These are phyloP conservation scores for Coniosporium uncinatum DNA, from an alignment of 2,329 filamentous ascomycete genomes.

Conservation along the genomic window DNA sequence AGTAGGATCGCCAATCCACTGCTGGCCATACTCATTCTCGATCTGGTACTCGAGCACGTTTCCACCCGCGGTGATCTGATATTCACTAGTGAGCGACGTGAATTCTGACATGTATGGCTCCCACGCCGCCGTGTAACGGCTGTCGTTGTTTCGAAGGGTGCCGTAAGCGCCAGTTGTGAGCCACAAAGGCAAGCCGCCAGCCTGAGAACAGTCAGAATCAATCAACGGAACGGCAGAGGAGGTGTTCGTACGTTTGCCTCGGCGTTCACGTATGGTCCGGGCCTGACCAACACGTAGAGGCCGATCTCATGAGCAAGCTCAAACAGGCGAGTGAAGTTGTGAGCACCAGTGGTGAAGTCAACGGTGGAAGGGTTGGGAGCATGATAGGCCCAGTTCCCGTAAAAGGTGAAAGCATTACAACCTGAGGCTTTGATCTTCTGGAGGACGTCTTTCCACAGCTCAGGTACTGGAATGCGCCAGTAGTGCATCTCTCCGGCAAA, in stretches of 20 bases:
- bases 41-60: conserved; percentile 75
- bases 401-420: conserved; percentile 11
- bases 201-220: too few species aligned
- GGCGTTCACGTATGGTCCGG: conserved; percentile 75
- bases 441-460: conserved; percentile 66
- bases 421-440: conserved; percentile 65
- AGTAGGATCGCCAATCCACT: conserved; percentile 23
- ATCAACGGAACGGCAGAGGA: too few species aligned
- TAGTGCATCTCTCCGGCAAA: too few species aligned
- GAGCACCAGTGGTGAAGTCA: conserved; percentile 47
- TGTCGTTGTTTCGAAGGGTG: conserved; percentile 44
- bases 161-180: conserved; percentile 55
- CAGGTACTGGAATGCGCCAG: conserved; percentile 50
- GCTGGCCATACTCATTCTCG: conserved; percentile 59
- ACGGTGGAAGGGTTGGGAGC: conserved; percentile 33
- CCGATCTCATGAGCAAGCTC: conserved; percentile 48
- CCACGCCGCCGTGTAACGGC: conserved; percentile 46
- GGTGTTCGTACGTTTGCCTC: too few species aligned
- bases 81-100: conserved; percentile 61
- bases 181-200: conserved; percentile 58
- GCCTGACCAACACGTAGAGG: conserved; percentile 50
- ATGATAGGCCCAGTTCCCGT: conserved; percentile 8
- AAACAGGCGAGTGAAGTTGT: conserved; percentile 46
- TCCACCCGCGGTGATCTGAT: conserved; percentile 78
- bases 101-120: conserved; percentile 52